phyloP scores from a whole-genome alignment of 768 basidiomycete genomes.

The Boletus rubroflammeus region DNA sequence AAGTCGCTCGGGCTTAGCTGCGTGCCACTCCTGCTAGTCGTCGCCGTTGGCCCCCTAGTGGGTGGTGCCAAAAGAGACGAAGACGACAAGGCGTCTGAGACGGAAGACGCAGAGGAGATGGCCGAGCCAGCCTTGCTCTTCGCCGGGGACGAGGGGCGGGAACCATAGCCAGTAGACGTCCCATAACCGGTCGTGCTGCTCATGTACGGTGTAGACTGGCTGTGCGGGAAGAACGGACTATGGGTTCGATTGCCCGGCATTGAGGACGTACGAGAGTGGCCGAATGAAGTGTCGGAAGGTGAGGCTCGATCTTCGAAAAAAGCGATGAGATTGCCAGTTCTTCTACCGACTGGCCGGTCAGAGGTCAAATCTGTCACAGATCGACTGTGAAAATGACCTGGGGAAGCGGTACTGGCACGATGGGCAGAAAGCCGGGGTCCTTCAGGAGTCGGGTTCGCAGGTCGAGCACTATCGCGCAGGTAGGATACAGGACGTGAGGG shows the following conservation, averaged over 20 bases:
- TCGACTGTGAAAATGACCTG: constrained; percentile 45
- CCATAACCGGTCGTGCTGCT: constrained; percentile 32
- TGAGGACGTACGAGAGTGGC: constrained; percentile 56
- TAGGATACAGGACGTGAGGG: constrained; percentile 53
- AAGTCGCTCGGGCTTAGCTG: constrained; percentile 37
- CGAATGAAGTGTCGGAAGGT: constrained; percentile 33
- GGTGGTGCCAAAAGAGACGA: constrained; percentile 51
- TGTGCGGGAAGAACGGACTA: constrained; percentile 29
- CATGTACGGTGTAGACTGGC: constrained; percentile 41
- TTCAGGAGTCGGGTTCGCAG: constrained; percentile 42
- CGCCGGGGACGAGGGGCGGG: constrained; percentile 47
- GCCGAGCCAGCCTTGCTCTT: constrained; percentile 40
- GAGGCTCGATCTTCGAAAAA: constrained; percentile 60
- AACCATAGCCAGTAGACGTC: constrained; percentile 31
- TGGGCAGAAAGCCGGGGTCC: constrained; percentile 45
- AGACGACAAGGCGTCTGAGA: constrained; percentile 26
- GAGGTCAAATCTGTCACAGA: constrained; percentile 55
- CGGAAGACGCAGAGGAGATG: constrained; percentile 24
- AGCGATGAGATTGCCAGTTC: constrained; percentile 69
- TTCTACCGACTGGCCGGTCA: constrained; percentile 45
- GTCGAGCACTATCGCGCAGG: constrained; percentile 34
- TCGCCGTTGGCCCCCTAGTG: constrained; percentile 31
- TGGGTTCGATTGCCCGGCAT: constrained; percentile 38
- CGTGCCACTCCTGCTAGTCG: constrained; percentile 25
- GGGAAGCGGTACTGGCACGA: constrained; percentile 36